phyloP scores from a whole-genome alignment of 2,329 filamentous ascomycete genomes.

The Verticillium longisporum region DNA sequence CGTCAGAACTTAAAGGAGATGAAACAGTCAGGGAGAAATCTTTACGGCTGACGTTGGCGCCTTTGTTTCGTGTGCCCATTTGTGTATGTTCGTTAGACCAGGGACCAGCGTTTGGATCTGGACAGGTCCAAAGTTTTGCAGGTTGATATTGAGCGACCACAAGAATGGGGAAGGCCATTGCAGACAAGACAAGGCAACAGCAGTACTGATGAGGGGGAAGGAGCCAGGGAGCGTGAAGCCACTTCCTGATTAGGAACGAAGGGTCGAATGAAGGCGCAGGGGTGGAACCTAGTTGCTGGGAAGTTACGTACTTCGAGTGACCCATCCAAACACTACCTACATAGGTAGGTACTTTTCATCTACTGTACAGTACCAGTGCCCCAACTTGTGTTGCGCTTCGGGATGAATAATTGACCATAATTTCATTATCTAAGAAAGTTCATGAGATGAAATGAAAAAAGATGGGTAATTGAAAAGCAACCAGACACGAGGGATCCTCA shows the following conservation, averaged over 20 bases:
- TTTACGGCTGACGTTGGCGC: neutral
- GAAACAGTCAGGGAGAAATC: conserved; percentile 7
- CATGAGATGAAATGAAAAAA: neutral
- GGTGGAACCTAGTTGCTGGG: neutral
- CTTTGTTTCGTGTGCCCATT: conserved; percentile 4
- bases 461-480: neutral
- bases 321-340: neutral
- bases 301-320: neutral
- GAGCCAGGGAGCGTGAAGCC: neutral
- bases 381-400: no score
- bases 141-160: no score
- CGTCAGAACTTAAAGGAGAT: conserved; percentile 4
- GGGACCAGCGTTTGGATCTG: neutral
- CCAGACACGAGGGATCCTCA: neutral
- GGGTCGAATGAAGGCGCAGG: neutral
- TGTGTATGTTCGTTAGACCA: neutral
- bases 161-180: neutral
- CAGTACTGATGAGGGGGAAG: neutral
- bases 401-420: no score
- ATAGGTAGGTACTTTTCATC: no score
- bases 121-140: no score
- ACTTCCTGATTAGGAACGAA: neutral
- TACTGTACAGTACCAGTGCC: no score
- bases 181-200: neutral
- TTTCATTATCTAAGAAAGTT: no score